These are phyloP conservation scores for Phytophthora brassicae DNA, from an alignment of 352 stramenopile genomes.

Conservation along the genomic window DNA sequence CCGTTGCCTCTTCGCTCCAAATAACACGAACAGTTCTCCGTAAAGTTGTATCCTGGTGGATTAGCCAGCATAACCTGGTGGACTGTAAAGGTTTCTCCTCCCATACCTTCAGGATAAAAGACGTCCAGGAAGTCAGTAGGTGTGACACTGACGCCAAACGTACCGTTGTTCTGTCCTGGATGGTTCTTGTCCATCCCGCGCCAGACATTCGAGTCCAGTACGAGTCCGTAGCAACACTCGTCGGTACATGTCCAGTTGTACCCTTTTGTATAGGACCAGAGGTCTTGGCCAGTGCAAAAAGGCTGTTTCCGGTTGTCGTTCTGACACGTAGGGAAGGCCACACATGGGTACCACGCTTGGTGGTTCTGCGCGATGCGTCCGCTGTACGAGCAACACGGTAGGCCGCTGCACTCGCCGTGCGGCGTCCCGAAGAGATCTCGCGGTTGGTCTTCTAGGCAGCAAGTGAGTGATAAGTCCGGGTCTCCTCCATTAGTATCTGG, in stretches of 20 bases:
- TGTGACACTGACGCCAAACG: conserved; percentile 76
- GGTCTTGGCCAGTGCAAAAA: conserved; percentile 55
- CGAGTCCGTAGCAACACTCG: conserved; percentile 62
- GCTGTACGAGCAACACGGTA: conserved; percentile 79
- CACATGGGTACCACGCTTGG: conserved; percentile 80
- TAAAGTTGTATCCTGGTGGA: conserved; percentile 68
- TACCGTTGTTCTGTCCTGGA: conserved; percentile 71
- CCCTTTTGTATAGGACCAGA: conserved; percentile 59
- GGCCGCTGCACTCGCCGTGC: conserved; percentile 69
- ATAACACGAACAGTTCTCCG: conserved; percentile 41
- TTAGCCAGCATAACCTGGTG: conserved; percentile 78
- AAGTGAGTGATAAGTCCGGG: conserved; percentile 41
- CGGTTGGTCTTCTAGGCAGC: conserved; percentile 48
- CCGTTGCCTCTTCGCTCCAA: conserved; percentile 30
- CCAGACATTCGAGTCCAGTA: conserved; percentile 82
- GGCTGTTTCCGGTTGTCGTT: conserved; percentile 62
- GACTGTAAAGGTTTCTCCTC: conserved; percentile 53
- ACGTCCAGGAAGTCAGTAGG: conserved; percentile 67
- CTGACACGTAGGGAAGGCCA: conserved; percentile 77
- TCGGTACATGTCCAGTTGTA: conserved; percentile 70
- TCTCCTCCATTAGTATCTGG: conserved; percentile 28
- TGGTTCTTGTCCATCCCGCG: conserved; percentile 47
- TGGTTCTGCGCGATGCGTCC: conserved; percentile 66
- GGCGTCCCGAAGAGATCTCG: conserved; percentile 58
- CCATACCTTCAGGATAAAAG: conserved; percentile 55